Percentiles rank a stretch among this genome's conserved stretches.
Conservation (phyloP, 2,329 filamentous ascomycete genomes). For the Cladosporium phlei region DNA sequence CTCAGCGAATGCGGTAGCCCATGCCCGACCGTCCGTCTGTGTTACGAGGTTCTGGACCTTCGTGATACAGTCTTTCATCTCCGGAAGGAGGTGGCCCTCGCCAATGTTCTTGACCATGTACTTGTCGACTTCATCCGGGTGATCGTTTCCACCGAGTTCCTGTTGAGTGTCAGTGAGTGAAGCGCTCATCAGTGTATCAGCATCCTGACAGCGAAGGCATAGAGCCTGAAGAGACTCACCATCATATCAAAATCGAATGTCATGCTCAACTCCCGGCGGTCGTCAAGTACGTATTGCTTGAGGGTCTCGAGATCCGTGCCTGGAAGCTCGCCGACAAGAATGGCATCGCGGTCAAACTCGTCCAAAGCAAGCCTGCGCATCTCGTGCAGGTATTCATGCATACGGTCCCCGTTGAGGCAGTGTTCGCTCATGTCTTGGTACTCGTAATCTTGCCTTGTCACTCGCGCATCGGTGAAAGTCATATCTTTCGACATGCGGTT, state of each 20-base stretch:
- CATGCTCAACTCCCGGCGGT: slow-evolving; percentile 12
- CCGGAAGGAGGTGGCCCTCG: slow-evolving; percentile 23
- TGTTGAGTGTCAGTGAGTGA: not conserved
- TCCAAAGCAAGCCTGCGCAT: slow-evolving; percentile 43
- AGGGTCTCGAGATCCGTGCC: slow-evolving; percentile 8
- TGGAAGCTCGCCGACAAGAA: slow-evolving; percentile 45
- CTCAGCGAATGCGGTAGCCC: slow-evolving; percentile 12
- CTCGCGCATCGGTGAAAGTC: slow-evolving; percentile 21
- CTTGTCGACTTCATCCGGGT: slow-evolving; percentile 13
- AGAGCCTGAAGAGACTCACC: not conserved
- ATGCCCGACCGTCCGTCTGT: slow-evolving; percentile 43
- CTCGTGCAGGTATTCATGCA: slow-evolving; percentile 46
- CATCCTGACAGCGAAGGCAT: slow-evolving; percentile 9
- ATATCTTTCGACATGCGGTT: slow-evolving; percentile 27
- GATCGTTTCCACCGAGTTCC: slow-evolving; percentile 13
- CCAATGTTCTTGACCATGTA: slow-evolving; percentile 10
- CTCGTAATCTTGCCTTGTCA: slow-evolving; percentile 15
- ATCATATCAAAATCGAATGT: slow-evolving; percentile 14
- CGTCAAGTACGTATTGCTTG: not conserved
- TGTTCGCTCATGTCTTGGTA: slow-evolving; percentile 13
- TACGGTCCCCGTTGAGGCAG: slow-evolving; percentile 33
- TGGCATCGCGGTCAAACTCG: slow-evolving; percentile 37
- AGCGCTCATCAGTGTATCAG: no score
- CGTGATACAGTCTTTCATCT: slow-evolving; percentile 26
- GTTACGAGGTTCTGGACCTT: slow-evolving; percentile 46